Percentiles rank a stretch among this genome's conserved stretches.
These are phyloP conservation scores for Saitozyma sp. DNA, from an alignment of 768 basidiomycete species.

Conservation along the genomic window DNA sequence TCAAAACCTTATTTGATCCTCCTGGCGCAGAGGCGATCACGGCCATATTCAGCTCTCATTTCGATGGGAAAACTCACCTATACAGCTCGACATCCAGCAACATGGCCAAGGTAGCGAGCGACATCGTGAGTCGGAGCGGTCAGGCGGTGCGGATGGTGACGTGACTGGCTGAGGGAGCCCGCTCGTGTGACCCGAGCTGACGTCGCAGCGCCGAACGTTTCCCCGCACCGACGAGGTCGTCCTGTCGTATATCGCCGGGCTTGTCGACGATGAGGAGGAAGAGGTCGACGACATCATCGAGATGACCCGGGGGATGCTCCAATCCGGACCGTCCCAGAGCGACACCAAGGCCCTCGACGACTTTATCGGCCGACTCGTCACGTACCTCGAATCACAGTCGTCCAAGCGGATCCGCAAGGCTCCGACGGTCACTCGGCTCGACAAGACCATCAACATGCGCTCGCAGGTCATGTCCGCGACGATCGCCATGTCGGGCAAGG, in stretches of 20 bases:
- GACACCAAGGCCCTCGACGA: slow-evolving; percentile 14
- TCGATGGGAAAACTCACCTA: not conserved
- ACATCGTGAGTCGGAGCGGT: slow-evolving; percentile 34
- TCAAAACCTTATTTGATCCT: too few species aligned
- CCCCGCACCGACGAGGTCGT: slow-evolving; percentile 53
- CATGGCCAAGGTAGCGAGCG: slow-evolving; percentile 43
- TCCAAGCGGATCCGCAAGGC: slow-evolving; percentile 38
- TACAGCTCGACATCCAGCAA: not conserved
- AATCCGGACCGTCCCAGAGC: slow-evolving; percentile 29
- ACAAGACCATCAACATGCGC: slow-evolving; percentile 53
- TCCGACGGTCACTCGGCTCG: slow-evolving; percentile 39
- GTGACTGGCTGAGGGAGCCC: not conserved
- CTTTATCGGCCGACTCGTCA: slow-evolving; percentile 48
- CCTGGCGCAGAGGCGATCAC: too few species aligned
- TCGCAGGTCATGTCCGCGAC: slow-evolving; percentile 50
- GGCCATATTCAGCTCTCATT: too few species aligned
- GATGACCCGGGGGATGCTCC: slow-evolving; percentile 52
- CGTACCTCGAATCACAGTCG: slow-evolving; percentile 48
- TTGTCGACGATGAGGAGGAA: slow-evolving; percentile 54
- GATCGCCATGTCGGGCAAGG: slow-evolving; percentile 51
- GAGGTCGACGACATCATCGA: slow-evolving; percentile 53
- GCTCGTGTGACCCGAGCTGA: not conserved
- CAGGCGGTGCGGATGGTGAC: not conserved
- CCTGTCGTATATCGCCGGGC: slow-evolving; percentile 52
- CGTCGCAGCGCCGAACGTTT: slow-evolving; percentile 41